Conservation (phyloP, 306 rosid species). For the Acacia confusa region DNA sequence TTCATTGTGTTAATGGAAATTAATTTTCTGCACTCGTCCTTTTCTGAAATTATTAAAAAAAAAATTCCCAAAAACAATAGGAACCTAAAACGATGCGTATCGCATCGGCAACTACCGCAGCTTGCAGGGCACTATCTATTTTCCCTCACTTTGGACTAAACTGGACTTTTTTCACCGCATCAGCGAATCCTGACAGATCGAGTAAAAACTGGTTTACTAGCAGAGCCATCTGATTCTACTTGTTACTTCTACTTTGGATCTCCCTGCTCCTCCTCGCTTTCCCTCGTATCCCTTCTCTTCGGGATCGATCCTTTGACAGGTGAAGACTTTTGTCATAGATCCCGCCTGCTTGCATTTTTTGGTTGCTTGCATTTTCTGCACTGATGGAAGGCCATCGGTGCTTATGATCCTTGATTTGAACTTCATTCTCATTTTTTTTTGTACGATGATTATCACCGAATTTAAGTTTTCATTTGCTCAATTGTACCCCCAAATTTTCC, state of each 20-base stretch:
- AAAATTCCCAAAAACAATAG: too few species aligned
- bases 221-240: constrained; percentile 11
- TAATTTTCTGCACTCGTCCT: too few species aligned
- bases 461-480: neutral
- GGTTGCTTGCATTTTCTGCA: neutral
- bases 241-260: constrained; percentile 21
- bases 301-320: constrained; percentile 19
- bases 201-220: neutral
- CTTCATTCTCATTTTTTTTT: neutral
- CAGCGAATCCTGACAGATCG: constrained; percentile 27
- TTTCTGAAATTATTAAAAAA: too few species aligned
- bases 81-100: neutral
- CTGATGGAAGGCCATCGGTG: neutral
- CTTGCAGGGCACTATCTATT: neutral
- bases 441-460: neutral
- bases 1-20: too few species aligned
- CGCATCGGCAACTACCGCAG: neutral
- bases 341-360: neutral
- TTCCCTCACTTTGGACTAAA: neutral
- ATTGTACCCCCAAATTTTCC: neutral
- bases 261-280: neutral
- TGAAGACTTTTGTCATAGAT: neutral
- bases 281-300: neutral
- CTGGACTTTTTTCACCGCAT: constrained; percentile 8
- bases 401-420: neutral